Conservation (phyloP, 768 basidiomycete genomes). For the button mushroom (Agaricus bisporus) region DNA sequence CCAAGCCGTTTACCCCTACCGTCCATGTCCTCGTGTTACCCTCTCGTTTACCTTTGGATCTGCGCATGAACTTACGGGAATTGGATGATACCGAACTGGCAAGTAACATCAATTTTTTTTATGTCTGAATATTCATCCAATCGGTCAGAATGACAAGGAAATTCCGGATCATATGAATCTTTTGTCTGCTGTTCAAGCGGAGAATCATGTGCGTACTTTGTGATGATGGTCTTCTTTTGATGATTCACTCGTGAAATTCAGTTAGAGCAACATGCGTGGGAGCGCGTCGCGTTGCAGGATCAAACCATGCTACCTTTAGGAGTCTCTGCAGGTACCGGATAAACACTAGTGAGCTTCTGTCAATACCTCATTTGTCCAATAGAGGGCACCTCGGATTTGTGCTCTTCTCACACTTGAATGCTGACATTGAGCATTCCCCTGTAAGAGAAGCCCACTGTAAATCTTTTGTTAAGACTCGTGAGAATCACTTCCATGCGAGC, state of each 20-base stretch:
- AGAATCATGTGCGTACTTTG: conserved; percentile 46
- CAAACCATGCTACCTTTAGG: conserved; percentile 54
- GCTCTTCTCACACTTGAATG: not conserved
- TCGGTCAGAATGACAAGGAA: conserved; percentile 41
- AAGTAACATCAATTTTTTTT: conserved; percentile 18
- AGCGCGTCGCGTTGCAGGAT: conserved; percentile 38
- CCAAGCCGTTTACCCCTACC: conserved; percentile 64
- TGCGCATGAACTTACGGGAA: conserved; percentile 60
- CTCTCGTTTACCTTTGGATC: conserved; percentile 67
- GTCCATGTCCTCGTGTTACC: conserved; percentile 72
- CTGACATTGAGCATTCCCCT: not conserved
- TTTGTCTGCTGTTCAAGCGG: conserved; percentile 49
- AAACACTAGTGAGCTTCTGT: conserved; percentile 16
- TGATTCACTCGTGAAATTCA: conserved; percentile 22
- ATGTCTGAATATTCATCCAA: conserved; percentile 8
- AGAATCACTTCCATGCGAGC: not conserved
- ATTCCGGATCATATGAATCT: conserved; percentile 79
- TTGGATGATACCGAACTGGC: conserved; percentile 62
- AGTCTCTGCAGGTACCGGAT: conserved; percentile 16
- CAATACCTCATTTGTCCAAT: not conserved
- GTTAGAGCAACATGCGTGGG: conserved; percentile 53
- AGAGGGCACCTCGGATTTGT: not conserved
- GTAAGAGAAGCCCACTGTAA: not conserved
- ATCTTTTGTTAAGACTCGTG: not conserved
- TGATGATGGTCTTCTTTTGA: conserved; percentile 1